A percentile compares a stretch with the other conserved stretches of the same genome.
Evolutionary conservation across 1,284 basidiomycete species (phyloP).

Genomic region (Malassezia brasiliensis): DNA sequence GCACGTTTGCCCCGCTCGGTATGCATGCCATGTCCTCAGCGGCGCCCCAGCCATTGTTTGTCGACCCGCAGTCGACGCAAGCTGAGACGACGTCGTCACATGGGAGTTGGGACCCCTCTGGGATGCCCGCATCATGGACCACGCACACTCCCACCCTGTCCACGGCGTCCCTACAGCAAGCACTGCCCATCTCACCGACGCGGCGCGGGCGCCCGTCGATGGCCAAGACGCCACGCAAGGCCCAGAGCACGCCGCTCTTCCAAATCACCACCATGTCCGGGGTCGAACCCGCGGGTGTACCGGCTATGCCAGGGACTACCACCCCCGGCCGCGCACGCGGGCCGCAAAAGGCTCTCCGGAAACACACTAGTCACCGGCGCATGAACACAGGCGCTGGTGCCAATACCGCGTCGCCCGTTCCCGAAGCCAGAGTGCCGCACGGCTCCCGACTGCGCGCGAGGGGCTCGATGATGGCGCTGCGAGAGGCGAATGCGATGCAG

Average conservation of each 20-base stretch:
- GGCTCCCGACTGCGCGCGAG: slow-evolving; percentile 3
- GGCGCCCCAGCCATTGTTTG: not conserved
- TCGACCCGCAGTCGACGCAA: not conserved
- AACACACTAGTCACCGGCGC: slow-evolving; percentile 11
- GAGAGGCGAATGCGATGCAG: slow-evolving; percentile 16
- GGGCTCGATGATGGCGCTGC: slow-evolving; percentile 17
- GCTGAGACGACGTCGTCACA: not conserved
- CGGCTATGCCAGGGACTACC: not conserved
- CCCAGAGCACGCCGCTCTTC: slow-evolving; percentile 17
- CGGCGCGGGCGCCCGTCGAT: not conserved
- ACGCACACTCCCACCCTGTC: not conserved
- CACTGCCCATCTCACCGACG: not conserved
- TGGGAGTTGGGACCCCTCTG: not conserved
- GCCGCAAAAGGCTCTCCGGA: slow-evolving; percentile 2
- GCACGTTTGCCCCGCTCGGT: not conserved
- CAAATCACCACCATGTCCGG: not conserved
- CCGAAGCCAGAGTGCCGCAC: not conserved
- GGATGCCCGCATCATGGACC: not conserved
- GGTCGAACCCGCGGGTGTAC: not conserved
- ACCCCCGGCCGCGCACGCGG: slow-evolving; percentile 4
- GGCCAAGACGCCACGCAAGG: slow-evolving; percentile 9
- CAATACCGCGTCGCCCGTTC: not conserved
- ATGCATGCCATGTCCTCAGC: not conserved
- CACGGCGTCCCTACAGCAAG: not conserved
- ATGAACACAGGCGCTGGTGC: not conserved